Evolutionary conservation across 2,329 filamentous ascomycete genomes (phyloP), one percentile per base, ranked within the genome.

Genomic region (Sordariomycetes sp.): DNA sequence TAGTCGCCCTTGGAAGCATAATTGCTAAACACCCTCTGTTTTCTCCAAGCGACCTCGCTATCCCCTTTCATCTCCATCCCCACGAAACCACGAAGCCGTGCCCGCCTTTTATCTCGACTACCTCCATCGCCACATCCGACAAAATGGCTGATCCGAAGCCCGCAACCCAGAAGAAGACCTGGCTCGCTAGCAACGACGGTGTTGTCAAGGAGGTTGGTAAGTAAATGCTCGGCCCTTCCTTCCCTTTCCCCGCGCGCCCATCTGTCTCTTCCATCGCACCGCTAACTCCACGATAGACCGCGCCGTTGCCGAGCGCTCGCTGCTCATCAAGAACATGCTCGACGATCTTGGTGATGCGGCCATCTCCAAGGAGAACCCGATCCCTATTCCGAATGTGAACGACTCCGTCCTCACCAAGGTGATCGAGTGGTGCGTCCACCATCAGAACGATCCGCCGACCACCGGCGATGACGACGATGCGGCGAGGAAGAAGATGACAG

Each of bases 251-350:
- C 52, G 58, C 60, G 61, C 58, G 40, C 59, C 32, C 22, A 20
- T 18, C 24, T 11, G 5, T 3, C n/a, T 34, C 22, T 32, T 37
- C 11, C 2, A 24, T 50, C 46, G 20, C n/a, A 12, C 22, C 22
- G 46, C 28, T 34, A 20, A 46, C 48, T 60, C 28, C 46, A 20
- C 20, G 6, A 55, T 61, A 89, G 91, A 96, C 63, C 89, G 90
- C 63, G 79, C 83, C 43, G 89, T 97, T 61, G 90, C 89, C 50
- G 90, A 96, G 78, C 89, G 93, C 64, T 96, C 90, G 3, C 85
- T 97, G 68, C 81, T 99, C 57, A 95, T 99, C 79, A 97, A 96
- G 85, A 96, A 97, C 80, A 87, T 99, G 87, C 82, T 99, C 53
- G 92, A 96, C 70, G 94, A 99, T 76, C 77, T 97, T 54, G 91